Percentiles rank a stretch among this genome's conserved stretches.
Evolutionary conservation across 305 asterid genomes (phyloP).

Genomic region (Solanum hybrid): DNA sequence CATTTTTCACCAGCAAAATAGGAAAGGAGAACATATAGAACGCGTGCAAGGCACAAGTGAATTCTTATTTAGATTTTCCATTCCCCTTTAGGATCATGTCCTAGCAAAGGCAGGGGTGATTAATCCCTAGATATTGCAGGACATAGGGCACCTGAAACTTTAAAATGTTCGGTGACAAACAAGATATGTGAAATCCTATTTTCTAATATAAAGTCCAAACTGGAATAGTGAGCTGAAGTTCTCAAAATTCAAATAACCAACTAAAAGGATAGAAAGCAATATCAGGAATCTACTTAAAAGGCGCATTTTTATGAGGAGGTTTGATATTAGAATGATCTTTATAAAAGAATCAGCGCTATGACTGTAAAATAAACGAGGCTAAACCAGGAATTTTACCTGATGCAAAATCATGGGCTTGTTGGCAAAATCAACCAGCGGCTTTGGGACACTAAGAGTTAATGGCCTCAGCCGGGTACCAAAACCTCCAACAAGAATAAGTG

Average conservation of each 20-base stretch:
- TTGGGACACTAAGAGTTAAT: conserved; percentile 77
- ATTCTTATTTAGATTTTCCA: not conserved
- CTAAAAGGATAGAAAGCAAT: not conserved
- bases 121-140: not conserved
- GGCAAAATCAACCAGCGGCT: conserved; percentile 92
- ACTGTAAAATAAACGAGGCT: not conserved
- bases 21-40: not conserved
- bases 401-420: conserved; percentile 98
- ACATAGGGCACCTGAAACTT: not conserved
- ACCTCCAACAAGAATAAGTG: conserved; percentile 95
- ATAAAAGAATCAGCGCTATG: not conserved
- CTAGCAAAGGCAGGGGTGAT: not conserved
- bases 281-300: not conserved
- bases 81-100: not conserved
- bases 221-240: not conserved
- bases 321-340: not conserved
- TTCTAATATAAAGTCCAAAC: not conserved
- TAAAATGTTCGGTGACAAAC: not conserved
- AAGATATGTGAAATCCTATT: not conserved
- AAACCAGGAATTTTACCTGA: conserved; percentile 42
- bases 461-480: conserved; percentile 96
- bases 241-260: not conserved
- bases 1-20: not conserved
- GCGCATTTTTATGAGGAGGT: not conserved
- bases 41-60: not conserved